A percentile compares a stretch with the other conserved stretches of the same genome.
Evolutionary conservation across 2,329 filamentous ascomycete genomes (phyloP).

Genomic region (Xylariaceae sp.): DNA sequence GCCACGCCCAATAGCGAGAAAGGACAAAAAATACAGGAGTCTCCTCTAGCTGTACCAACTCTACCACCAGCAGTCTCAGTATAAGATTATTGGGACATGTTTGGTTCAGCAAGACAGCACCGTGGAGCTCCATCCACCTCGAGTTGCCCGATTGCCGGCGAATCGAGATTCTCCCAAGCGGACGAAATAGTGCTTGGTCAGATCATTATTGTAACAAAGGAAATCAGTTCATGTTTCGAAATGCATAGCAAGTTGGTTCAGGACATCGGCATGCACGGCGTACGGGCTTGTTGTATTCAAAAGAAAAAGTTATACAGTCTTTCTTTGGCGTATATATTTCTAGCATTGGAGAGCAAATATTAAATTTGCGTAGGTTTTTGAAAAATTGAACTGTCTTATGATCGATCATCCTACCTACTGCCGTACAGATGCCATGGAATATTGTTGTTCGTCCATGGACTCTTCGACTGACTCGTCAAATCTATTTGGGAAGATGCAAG

Average conservation of each 20-base stretch:
- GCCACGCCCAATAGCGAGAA: background rate
- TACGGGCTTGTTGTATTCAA: constrained; percentile 1
- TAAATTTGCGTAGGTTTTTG: too few species aligned
- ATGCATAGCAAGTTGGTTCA: constrained; percentile 22
- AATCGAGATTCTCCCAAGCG: constrained; percentile 3
- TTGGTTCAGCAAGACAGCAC: constrained; percentile 15
- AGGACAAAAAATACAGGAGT: background rate
- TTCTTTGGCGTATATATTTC: background rate
- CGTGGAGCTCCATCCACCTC: constrained; percentile 11
- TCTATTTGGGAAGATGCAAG: too few species aligned
- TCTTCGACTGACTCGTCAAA: too few species aligned
- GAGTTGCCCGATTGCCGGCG: constrained; percentile 8
- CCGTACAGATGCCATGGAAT: too few species aligned
- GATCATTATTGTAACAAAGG: constrained; percentile 17
- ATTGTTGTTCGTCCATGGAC: too few species aligned
- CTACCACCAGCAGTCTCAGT: constrained; percentile 13
- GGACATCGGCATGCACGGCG: constrained; percentile 21
- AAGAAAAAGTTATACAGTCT: background rate
- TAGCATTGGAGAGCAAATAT: too few species aligned
- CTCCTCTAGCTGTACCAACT: too few species aligned
- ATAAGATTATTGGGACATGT: constrained; percentile 17
- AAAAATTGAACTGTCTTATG: too few species aligned
- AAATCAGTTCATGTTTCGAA: constrained; percentile 14
- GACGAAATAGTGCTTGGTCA: constrained; percentile 7
- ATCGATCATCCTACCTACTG: too few species aligned